These are phyloP conservation scores for Fremontodendron californicum DNA, from an alignment of 345 rosid genomes.

Conservation along the genomic window DNA sequence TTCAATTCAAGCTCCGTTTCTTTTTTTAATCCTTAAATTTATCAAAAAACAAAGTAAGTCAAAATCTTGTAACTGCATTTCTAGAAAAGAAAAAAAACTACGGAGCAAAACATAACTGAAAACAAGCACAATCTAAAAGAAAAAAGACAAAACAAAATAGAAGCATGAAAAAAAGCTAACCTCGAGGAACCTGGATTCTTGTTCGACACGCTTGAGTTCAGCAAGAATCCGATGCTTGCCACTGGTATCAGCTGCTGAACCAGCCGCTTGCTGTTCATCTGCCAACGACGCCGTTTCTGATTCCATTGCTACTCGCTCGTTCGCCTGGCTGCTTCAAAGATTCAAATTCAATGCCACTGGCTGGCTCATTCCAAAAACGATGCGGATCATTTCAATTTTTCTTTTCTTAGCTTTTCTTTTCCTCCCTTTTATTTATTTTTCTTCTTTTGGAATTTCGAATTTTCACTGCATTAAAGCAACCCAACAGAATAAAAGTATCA, in stretches of 20 bases:
- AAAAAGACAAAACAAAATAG: not conserved
- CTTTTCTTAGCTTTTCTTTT: not conserved
- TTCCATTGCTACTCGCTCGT: conserved; percentile 26
- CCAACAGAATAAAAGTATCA: no score
- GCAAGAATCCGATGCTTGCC: no score
- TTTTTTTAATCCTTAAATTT: not conserved
- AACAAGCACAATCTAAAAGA: conserved; percentile 1
- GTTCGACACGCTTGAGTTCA: no score
- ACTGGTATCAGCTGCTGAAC: conserved; percentile 40
- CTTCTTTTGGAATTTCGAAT: not conserved
- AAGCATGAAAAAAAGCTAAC: conserved; percentile 20
- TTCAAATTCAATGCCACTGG: not conserved
- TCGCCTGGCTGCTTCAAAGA: not conserved
- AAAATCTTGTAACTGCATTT: not conserved
- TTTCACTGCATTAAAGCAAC: conserved; percentile 2
- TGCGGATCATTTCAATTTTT: conserved; percentile 5
- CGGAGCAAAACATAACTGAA: not conserved
- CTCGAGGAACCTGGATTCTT: conserved; percentile 56
- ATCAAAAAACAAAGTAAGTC: not conserved
- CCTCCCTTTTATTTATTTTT: not conserved
- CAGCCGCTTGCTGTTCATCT: conserved; percentile 28
- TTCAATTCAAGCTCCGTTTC: not conserved
- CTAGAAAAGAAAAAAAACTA: not conserved
- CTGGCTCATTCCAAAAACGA: conserved; percentile 8
- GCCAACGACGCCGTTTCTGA: conserved; percentile 39